Conservation (phyloP, 305 asterid genomes). For the Petunia hybrid region DNA sequence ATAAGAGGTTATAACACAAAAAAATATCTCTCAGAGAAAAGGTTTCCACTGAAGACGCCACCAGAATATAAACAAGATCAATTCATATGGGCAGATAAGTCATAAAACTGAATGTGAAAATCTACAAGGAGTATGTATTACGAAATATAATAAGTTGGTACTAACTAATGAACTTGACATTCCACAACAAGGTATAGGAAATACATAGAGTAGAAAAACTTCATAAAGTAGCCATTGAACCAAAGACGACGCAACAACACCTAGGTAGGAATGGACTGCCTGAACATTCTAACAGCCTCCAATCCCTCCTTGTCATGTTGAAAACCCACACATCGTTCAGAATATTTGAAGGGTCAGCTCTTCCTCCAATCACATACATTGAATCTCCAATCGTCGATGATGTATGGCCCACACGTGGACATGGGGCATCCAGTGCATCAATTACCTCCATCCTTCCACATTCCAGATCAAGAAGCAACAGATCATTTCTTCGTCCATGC, state of each 20-base stretch:
- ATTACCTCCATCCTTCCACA: slow-evolving; percentile 59
- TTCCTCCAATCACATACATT: slow-evolving; percentile 86
- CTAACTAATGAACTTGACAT: neutral
- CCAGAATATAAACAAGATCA: neutral
- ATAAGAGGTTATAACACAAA: slow-evolving; percentile 13
- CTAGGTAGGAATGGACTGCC: slow-evolving; percentile 76
- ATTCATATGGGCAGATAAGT: neutral
- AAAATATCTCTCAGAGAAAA: neutral
- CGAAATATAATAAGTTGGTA: neutral
- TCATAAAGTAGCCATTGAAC: neutral
- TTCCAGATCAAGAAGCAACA: slow-evolving; percentile 61
- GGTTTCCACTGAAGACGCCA: neutral
- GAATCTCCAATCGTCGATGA: slow-evolving; percentile 67
- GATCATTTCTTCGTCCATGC: slow-evolving; percentile 86
- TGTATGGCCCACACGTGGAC: slow-evolving; percentile 92
- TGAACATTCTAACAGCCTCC: slow-evolving; percentile 74
- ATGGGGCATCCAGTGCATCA: slow-evolving; percentile 63
- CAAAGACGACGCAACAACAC: slow-evolving; percentile 47
- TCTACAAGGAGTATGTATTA: neutral
- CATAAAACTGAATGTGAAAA: neutral
- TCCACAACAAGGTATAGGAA: neutral
- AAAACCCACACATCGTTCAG: slow-evolving; percentile 89
- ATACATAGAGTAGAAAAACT: neutral
- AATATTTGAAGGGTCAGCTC: slow-evolving; percentile 84
- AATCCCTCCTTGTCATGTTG: slow-evolving; percentile 55